Percentiles rank a stretch among this genome's conserved stretches.
Conservation (phyloP, 1,139 yeast species). For the Martiniozyma asiatica region DNA sequence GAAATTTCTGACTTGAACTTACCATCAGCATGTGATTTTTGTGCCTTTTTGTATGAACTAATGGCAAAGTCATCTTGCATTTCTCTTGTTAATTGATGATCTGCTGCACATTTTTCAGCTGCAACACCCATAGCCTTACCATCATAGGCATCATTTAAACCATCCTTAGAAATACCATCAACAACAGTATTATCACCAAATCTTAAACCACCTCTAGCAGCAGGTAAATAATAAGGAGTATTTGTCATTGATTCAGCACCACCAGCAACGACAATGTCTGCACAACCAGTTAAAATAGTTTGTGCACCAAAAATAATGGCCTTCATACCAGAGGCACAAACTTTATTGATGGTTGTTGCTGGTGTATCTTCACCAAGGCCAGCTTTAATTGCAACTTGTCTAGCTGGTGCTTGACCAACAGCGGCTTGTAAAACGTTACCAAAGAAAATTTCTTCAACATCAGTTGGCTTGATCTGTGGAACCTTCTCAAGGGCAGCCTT, state of each 20-base stretch:
- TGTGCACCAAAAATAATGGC: conserved; percentile 86
- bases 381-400: conserved; percentile 90
- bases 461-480: conserved; percentile 64
- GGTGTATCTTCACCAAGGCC: conserved; percentile 70
- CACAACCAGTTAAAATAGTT: conserved; percentile 75
- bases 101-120: conserved; percentile 90
- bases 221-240: conserved; percentile 84
- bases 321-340: conserved; percentile 95
- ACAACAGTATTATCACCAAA: conserved; percentile 70
- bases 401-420: conserved; percentile 95
- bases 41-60: conserved; percentile 64
- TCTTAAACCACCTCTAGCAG: conserved; percentile 78
- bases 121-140: conserved; percentile 88
- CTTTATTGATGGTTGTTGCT: conserved; percentile 89
- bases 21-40: conserved; percentile 63
- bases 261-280: conserved; percentile 90
- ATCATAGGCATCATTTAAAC: conserved; percentile 82
- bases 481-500: conserved; percentile 77
- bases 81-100: conserved; percentile 50
- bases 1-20: conserved; percentile 73
- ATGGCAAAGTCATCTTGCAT: conserved; percentile 66
- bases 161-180: conserved; percentile 88
- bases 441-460: conserved; percentile 81
- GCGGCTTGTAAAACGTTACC: conserved; percentile 92
- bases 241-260: conserved; percentile 98